Percentiles rank a stretch among this genome's conserved stretches.
These are phyloP conservation scores for Globisporangium middletonii DNA, from an alignment of 352 stramenopile species.

Conservation along the genomic window DNA sequence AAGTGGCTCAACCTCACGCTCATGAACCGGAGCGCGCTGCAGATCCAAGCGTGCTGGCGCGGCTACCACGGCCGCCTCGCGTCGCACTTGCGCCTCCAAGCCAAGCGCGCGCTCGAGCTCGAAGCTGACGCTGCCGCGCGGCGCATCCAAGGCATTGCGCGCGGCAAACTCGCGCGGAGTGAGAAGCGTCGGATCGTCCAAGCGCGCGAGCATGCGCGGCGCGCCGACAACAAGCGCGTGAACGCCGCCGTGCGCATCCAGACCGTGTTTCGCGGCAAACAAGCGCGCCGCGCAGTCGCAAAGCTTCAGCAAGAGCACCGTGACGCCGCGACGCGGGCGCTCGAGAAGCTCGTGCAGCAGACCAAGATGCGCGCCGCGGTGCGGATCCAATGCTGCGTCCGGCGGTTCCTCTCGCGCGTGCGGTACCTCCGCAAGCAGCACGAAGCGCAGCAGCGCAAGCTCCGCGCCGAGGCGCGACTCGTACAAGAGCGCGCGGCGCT, in stretches of 20 bases:
- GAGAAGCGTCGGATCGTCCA: conserved; percentile 24
- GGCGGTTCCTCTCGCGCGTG: conserved; percentile 44
- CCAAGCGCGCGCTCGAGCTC: conserved; percentile 35
- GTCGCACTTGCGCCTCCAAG: conserved; percentile 49
- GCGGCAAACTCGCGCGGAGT: conserved; percentile 40
- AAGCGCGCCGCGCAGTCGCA: conserved; percentile 29
- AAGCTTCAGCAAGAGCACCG: conserved; percentile 31
- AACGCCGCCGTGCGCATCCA: conserved; percentile 57
- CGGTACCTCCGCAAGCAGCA: conserved; percentile 24
- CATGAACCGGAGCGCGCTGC: conserved; percentile 56
- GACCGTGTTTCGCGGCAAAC: conserved; percentile 49
- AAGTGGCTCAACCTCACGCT: conserved; percentile 59
- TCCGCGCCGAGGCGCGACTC: conserved; percentile 21
- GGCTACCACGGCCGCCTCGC: conserved; percentile 60
- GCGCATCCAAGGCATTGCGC: conserved; percentile 51
- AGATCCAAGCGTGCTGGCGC: conserved; percentile 76
- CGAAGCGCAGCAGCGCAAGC: conserved; percentile 24
- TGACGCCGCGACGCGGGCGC: conserved; percentile 39
- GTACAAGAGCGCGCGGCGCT: conserved; percentile 43
- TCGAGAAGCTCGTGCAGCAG: conserved; percentile 51
- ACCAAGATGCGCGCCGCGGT: conserved; percentile 54
- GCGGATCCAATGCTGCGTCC: conserved; percentile 62
- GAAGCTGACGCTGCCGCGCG: conserved; percentile 52
- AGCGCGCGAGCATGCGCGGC: conserved; percentile 16
- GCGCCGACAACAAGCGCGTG: conserved; percentile 26